phyloP scores from a whole-genome alignment of 2,329 filamentous ascomycete genomes.

The Achaetomium macrosporum region DNA sequence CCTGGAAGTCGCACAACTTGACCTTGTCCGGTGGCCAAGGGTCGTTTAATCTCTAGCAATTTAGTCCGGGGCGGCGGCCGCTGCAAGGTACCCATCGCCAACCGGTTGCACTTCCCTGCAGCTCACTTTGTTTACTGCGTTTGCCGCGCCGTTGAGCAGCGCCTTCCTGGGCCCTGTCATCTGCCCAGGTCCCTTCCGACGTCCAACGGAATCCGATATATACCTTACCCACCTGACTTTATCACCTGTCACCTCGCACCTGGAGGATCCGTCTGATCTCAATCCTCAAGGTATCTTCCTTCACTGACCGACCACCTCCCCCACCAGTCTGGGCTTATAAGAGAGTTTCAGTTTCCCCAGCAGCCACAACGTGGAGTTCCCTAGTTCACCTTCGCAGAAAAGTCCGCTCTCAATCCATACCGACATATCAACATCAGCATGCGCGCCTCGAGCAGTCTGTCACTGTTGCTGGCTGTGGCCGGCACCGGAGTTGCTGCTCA shows the following conservation, averaged over 20 bases:
- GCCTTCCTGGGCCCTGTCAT: background rate
- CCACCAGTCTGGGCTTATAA: too few relatives aligned
- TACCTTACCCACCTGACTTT: too few relatives aligned
- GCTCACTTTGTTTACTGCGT: conserved; percentile 6
- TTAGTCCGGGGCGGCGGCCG: background rate
- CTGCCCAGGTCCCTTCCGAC: background rate
- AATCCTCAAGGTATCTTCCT: too few relatives aligned
- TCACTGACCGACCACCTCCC: too few relatives aligned
- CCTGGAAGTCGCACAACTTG: too few relatives aligned
- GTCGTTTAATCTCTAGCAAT: background rate
- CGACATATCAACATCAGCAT: conserved; percentile 13
- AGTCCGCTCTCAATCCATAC: background rate
- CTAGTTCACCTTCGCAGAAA: too few relatives aligned
- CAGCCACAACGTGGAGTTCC: too few relatives aligned
- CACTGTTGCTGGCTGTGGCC: conserved; percentile 19
- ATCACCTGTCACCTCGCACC: too few relatives aligned
- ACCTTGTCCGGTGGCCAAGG: too few relatives aligned
- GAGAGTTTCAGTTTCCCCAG: too few relatives aligned
- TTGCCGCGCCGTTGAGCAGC: conserved; percentile 1
- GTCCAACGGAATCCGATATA: too few relatives aligned
- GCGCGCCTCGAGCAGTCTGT: conserved; percentile 15
- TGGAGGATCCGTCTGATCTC: too few relatives aligned
- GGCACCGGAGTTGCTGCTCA: conserved; percentile 18
- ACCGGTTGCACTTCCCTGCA: background rate
- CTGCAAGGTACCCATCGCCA: conserved; percentile 1